Percentiles rank a stretch among this genome's conserved stretches.
These are phyloP conservation scores for Candida sp. DNA, from an alignment of 1,139 yeast species.

Conservation along the genomic window DNA sequence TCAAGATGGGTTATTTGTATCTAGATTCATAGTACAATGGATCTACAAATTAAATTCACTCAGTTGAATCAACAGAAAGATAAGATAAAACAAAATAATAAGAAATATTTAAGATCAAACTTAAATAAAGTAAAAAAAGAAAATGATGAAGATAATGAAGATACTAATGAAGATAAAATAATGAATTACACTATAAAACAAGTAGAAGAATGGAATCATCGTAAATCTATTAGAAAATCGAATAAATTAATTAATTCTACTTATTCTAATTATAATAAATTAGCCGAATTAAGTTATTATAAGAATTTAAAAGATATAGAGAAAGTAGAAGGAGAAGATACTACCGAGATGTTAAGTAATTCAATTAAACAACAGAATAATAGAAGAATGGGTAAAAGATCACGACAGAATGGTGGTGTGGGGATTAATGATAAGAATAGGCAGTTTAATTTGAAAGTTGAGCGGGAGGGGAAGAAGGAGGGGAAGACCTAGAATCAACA, in stretches of 20 bases:
- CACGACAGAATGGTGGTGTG: slow-evolving; percentile 33
- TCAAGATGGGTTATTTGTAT: too few relatives aligned
- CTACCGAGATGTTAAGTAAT: slow-evolving; percentile 31
- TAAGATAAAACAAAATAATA: too few relatives aligned
- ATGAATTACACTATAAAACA: slow-evolving; percentile 69
- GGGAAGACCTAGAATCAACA: too few relatives aligned
- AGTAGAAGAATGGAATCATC: slow-evolving; percentile 62
- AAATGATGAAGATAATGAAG: slow-evolving; percentile 40
- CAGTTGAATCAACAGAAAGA: too few relatives aligned
- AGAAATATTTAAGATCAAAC: slow-evolving; percentile 4
- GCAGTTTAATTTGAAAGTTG: slow-evolving; percentile 72
- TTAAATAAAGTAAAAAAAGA: slow-evolving; percentile 36
- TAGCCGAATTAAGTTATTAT: slow-evolving; percentile 55
- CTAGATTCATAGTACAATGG: too few relatives aligned
- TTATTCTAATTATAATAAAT: slow-evolving; percentile 40
- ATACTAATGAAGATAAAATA: slow-evolving; percentile 29
- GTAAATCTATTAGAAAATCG: slow-evolving; percentile 20
- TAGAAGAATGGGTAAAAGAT: slow-evolving; percentile 22
- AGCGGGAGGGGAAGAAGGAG: slow-evolving; percentile 30
- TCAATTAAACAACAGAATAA: slow-evolving; percentile 32
- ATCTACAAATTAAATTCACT: too few relatives aligned
- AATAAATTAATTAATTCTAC: slow-evolving; percentile 12
- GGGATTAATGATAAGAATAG: slow-evolving; percentile 72
- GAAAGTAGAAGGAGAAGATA: neutral
- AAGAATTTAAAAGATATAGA: slow-evolving; percentile 15